A percentile compares a stretch with the other conserved stretches of the same genome.
phyloP scores from a whole-genome alignment of 768 basidiomycete species.

The Trametes cubensis region DNA sequence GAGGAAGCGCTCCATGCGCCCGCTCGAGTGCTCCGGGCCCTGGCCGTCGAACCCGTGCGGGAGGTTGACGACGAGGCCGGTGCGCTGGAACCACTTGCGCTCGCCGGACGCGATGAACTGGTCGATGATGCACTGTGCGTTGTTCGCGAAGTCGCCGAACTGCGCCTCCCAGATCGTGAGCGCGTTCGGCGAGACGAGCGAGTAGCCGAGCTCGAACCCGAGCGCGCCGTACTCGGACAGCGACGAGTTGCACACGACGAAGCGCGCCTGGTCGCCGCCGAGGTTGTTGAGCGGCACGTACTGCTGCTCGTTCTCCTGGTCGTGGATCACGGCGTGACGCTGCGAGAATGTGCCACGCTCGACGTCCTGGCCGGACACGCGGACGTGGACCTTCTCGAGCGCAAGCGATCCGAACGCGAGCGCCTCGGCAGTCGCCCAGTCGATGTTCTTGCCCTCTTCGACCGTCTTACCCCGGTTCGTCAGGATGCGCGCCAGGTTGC shows the following conservation, averaged over 20 bases:
- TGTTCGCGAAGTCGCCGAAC: slow-evolving; percentile 98
- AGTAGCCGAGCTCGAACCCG: slow-evolving; percentile 98
- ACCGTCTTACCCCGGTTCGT: slow-evolving; percentile 86
- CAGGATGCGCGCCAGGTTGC: slow-evolving; percentile 93
- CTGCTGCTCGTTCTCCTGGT: slow-evolving; percentile 89
- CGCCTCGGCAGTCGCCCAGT: slow-evolving; percentile 98
- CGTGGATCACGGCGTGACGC: slow-evolving; percentile 95
- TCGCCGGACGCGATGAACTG: slow-evolving; percentile 98
- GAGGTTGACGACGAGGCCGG: slow-evolving; percentile 83
- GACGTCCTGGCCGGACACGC: slow-evolving; percentile 96
- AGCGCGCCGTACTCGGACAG: slow-evolving; percentile 94
- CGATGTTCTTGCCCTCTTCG: slow-evolving; percentile 90
- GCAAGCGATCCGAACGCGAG: slow-evolving; percentile 94
- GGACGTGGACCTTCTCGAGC: slow-evolving; percentile 91
- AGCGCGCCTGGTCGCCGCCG: slow-evolving; percentile 83
- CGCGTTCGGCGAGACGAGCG: slow-evolving; percentile 90
- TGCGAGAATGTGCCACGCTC: slow-evolving; percentile 99
- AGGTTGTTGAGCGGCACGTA: slow-evolving; percentile 91
- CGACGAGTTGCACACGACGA: slow-evolving; percentile 96
- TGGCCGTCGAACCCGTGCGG: slow-evolving; percentile 99
- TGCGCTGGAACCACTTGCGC: slow-evolving; percentile 95
- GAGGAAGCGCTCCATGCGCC: slow-evolving; percentile 92
- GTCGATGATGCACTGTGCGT: slow-evolving; percentile 96
- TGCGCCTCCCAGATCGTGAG: slow-evolving; percentile 99
- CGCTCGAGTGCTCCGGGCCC: slow-evolving; percentile 97